Evolutionary conservation across 2,329 filamentous ascomycete genomes (phyloP).

Genomic region (Trichoderma afroharzianum): DNA sequence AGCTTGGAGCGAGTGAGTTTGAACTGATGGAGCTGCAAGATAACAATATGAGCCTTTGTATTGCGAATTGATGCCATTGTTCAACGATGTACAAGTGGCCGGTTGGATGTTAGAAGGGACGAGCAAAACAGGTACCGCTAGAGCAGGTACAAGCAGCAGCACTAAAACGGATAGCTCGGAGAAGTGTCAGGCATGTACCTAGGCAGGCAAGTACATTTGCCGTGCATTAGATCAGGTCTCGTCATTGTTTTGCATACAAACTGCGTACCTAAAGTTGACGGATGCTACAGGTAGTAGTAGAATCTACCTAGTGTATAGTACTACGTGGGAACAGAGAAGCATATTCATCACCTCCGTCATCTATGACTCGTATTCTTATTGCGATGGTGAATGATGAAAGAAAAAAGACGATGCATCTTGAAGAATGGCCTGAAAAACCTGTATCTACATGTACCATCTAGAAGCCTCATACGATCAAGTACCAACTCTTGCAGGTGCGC

Average conservation of each 20-base stretch:
- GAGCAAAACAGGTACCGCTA: background rate
- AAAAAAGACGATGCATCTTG: background rate
- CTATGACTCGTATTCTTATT: background rate
- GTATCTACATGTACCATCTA: background rate
- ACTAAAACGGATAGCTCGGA: background rate
- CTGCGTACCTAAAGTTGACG: background rate
- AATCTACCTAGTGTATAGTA: no score
- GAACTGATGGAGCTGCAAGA: background rate
- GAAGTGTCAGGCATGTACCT: background rate
- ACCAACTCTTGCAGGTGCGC: background rate
- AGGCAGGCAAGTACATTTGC: background rate
- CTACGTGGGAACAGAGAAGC: background rate
- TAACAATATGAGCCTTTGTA: background rate
- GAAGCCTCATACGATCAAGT: background rate
- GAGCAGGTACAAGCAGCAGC: background rate
- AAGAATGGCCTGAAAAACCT: background rate
- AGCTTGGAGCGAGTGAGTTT: background rate
- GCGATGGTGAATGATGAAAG: no score
- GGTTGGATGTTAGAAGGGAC: background rate
- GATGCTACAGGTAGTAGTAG: background rate
- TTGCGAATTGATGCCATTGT: background rate
- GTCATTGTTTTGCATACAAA: background rate
- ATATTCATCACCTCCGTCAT: background rate
- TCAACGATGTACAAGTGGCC: background rate
- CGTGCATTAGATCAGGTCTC: background rate